Evolutionary conservation across 495 filamentous ascomycete species (phyloP).

Genomic region (Corynascus novoguineensis): DNA sequence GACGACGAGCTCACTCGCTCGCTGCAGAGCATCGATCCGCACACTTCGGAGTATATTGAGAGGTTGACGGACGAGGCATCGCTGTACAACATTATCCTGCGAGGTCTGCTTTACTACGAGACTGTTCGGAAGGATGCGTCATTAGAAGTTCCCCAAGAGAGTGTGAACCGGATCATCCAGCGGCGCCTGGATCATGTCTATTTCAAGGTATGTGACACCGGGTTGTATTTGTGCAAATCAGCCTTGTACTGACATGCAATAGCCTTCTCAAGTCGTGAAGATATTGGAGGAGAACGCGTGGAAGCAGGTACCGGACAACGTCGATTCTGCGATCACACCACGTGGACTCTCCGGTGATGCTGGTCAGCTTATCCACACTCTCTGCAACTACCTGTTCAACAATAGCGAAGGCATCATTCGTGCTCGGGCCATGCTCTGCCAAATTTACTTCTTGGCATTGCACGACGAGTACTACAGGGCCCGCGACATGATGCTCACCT

Average conservation of each 20-base stretch:
- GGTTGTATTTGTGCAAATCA: not conserved
- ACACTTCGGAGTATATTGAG: slow-evolving; percentile 98
- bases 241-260: slow-evolving; percentile 25
- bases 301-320: slow-evolving; percentile 66
- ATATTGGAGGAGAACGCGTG: slow-evolving; percentile 89
- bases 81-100: slow-evolving; percentile 88
- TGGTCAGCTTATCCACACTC: slow-evolving; percentile 68
- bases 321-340: slow-evolving; percentile 77
- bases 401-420: slow-evolving; percentile 93
- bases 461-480: slow-evolving; percentile 97
- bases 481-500: slow-evolving; percentile 99
- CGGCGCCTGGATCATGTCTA: slow-evolving; percentile 93
- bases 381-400: slow-evolving; percentile 91
- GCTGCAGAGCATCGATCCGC: slow-evolving; percentile 92
- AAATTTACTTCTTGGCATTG: slow-evolving; percentile 95
- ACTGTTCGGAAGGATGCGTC: slow-evolving; percentile 62
- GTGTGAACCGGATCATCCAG: slow-evolving; percentile 85
- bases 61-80: slow-evolving; percentile 82
- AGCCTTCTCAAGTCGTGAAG: slow-evolving; percentile 85
- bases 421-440: slow-evolving; percentile 94
- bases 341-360: slow-evolving; percentile 59
- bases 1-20: slow-evolving; percentile 97
- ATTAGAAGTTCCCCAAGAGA: slow-evolving; percentile 72
- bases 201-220: slow-evolving; percentile 67
- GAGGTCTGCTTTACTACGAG: slow-evolving; percentile 82